phyloP scores from a whole-genome alignment of 2,329 filamentous ascomycete genomes.

The Samsoniella hepiali region DNA sequence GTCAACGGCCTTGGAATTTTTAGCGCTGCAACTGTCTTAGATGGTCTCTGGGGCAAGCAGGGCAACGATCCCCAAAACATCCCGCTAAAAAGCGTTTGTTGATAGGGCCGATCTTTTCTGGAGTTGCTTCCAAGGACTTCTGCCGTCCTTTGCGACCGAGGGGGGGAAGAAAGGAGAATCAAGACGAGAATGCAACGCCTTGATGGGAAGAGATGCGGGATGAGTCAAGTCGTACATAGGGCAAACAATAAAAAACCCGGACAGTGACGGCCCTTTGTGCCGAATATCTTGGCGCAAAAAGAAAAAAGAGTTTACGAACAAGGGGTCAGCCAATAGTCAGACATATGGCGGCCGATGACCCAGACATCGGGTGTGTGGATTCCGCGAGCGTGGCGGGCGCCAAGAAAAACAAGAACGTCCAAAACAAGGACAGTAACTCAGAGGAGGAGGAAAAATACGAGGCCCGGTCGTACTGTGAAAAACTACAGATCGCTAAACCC shows the following conservation, averaged over 20 bases:
- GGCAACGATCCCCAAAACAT: no score
- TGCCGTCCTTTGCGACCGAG: not conserved
- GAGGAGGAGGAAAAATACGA: not conserved
- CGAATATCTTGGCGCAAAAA: not conserved
- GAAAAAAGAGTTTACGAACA: not conserved
- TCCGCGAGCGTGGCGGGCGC: not conserved
- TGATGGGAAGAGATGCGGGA: no score
- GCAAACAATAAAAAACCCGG: no score
- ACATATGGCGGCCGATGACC: not conserved
- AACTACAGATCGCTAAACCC: not conserved
- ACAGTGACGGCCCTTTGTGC: no score
- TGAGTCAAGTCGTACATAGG: no score
- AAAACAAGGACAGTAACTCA: not conserved
- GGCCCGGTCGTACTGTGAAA: not conserved
- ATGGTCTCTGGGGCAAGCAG: not conserved
- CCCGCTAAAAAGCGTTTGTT: no score
- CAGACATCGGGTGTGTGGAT: not conserved
- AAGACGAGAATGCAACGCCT: no score
- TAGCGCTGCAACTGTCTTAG: conserved; percentile 3
- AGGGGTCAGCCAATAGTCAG: not conserved
- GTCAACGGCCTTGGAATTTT: not conserved
- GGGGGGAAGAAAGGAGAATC: no score
- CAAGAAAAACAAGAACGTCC: not conserved
- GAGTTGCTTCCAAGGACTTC: no score
- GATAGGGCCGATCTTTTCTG: not conserved